A percentile compares a stretch with the other conserved stretches of the same genome.
Conservation (phyloP, 306 rosid species). For the Cicer pinnatifidum region DNA sequence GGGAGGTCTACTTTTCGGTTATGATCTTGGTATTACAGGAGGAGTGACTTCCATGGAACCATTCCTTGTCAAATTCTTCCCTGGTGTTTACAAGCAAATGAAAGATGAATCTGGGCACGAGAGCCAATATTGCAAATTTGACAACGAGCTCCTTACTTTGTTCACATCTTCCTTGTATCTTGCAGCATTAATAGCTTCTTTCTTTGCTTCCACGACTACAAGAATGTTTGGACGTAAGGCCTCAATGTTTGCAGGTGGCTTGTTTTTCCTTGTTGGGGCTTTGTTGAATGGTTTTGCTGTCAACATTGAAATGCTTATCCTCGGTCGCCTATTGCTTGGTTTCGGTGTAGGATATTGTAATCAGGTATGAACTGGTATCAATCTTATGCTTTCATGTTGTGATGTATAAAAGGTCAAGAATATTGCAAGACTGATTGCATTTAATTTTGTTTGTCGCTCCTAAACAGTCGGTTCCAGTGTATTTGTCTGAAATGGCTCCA, state of each 20-base stretch:
- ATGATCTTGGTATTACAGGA: conserved; percentile 15
- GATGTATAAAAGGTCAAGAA: neutral
- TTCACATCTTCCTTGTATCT: conserved; percentile 8
- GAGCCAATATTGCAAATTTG: neutral
- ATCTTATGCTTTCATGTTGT: neutral
- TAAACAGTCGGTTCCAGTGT: conserved; percentile 8
- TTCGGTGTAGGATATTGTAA: conserved; percentile 37
- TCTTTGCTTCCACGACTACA: conserved; percentile 12
- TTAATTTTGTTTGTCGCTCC: neutral
- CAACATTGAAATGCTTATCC: neutral
- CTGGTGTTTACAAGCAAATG: neutral
- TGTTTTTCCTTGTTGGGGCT: neutral
- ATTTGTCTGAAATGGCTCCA: conserved; percentile 10
- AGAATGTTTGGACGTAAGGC: neutral
- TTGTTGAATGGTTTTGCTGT: neutral
- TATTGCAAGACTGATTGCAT: neutral
- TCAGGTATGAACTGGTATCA: conserved; percentile 2
- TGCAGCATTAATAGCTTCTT: neutral
- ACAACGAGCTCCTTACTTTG: neutral
- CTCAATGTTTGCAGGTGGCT: conserved; percentile 4
- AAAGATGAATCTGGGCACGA: neutral
- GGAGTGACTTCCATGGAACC: conserved; percentile 6
- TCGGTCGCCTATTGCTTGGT: neutral
- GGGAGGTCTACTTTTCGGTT: conserved; percentile 9
- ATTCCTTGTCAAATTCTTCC: neutral